Conservation (phyloP, 2,329 filamentous ascomycete species). For the Calonectria pseudoreteaudii region DNA sequence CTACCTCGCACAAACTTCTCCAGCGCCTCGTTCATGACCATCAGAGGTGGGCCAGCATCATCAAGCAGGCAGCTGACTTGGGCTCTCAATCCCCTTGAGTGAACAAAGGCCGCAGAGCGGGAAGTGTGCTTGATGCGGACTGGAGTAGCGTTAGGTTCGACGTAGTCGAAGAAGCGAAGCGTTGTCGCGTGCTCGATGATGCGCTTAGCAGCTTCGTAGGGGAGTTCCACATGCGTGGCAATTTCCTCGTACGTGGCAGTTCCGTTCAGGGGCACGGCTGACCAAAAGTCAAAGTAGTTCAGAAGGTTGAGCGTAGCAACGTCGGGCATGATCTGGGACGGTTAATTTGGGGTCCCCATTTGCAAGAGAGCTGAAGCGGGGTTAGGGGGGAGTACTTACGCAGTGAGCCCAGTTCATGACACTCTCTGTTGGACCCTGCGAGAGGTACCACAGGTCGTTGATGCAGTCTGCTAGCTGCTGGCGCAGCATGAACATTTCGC, state of each 20-base stretch:
- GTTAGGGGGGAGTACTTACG: not conserved
- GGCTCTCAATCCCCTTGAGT: not conserved
- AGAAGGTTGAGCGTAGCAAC: slow-evolving; percentile 58
- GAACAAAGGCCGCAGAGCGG: not conserved
- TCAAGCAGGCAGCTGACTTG: slow-evolving; percentile 1
- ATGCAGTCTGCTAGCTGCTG: slow-evolving; percentile 58
- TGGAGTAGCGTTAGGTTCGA: not conserved
- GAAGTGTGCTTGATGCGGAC: not conserved
- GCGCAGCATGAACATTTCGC: slow-evolving; percentile 56
- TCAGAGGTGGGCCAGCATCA: not conserved
- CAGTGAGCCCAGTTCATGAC: slow-evolving; percentile 5
- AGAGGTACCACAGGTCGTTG: slow-evolving; percentile 59
- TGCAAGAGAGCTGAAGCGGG: not conserved
- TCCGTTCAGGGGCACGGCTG: slow-evolving; percentile 60
- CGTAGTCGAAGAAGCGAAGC: slow-evolving; percentile 50
- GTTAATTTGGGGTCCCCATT: too few relatives aligned
- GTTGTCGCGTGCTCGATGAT: slow-evolving; percentile 54
- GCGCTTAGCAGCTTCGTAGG: slow-evolving; percentile 52
- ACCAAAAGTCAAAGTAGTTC: slow-evolving; percentile 66
- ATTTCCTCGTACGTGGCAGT: slow-evolving; percentile 57
- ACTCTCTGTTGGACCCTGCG: slow-evolving; percentile 52
- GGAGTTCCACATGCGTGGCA: slow-evolving; percentile 51
- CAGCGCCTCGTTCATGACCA: not conserved
- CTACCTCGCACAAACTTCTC: not conserved
- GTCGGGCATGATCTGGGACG: not conserved